These are phyloP conservation scores for Spergularia azorica DNA, from an alignment of 179 eudicot genomes.

Conservation along the genomic window DNA sequence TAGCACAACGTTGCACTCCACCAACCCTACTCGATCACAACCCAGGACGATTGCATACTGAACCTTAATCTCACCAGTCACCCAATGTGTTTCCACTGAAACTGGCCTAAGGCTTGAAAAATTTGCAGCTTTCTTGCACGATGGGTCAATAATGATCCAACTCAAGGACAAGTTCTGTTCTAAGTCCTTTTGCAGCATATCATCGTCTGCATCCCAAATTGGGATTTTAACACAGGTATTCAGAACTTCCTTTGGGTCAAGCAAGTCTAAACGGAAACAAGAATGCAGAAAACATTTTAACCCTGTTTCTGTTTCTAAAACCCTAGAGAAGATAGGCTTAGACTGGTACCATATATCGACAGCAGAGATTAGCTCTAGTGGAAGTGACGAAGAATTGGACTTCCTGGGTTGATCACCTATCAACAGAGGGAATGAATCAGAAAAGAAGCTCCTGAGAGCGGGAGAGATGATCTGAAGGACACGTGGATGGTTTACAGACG, in stretches of 20 bases:
- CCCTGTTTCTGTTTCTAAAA: slow-evolving; percentile 23
- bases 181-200: slow-evolving; percentile 10
- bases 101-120: slow-evolving; percentile 52
- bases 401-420: slow-evolving; percentile 2
- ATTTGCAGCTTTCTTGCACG: slow-evolving; percentile 39
- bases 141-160: slow-evolving; percentile 68
- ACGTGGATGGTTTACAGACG: slow-evolving; percentile 22
- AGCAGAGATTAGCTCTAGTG: slow-evolving; percentile 29
- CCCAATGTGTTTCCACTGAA: slow-evolving; percentile 48
- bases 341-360: slow-evolving; percentile 25
- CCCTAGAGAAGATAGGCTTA: slow-evolving; percentile 27
- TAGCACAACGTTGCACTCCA: slow-evolving; percentile 42
- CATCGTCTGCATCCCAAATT: slow-evolving; percentile 20
- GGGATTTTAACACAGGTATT: background rate
- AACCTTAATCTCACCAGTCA: slow-evolving; percentile 39
- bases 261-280: slow-evolving; percentile 29
- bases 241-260: slow-evolving; percentile 26
- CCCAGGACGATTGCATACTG: slow-evolving; percentile 40
- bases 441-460: slow-evolving; percentile 26
- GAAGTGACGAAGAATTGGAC: background rate
- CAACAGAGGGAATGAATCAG: slow-evolving; percentile 28
- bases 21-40: slow-evolving; percentile 20
- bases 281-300: slow-evolving; percentile 20
- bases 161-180: slow-evolving; percentile 45
- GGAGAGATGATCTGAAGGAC: slow-evolving; percentile 9